Base-by-base conservation (phyloP, 768 basidiomycete species). In the Mycena vulgaris region DNA sequence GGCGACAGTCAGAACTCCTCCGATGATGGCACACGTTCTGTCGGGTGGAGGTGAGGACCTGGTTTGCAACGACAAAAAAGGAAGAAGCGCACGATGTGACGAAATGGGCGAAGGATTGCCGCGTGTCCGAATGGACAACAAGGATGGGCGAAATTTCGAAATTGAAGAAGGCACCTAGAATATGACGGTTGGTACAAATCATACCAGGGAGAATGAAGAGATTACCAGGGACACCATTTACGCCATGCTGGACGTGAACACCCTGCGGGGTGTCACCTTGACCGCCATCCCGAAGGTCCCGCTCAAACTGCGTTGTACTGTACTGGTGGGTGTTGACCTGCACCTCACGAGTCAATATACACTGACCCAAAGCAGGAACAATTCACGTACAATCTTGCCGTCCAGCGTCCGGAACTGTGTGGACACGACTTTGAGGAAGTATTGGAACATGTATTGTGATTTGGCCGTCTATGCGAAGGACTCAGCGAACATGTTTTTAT, bases 391-490 rank as follows among this genome's bases (percentile, higher is more conserved):
- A 13, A 82, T 78, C 74, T 92, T 88, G 33, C 91, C 93, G 69
- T 93, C 89, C 30, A 97, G 84, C n/a, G 92, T 93, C 70, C 90
- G 88, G 84, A 98, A 98, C 78, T 93, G 93, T 2, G 97, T 99
- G 9, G 96, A 95, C 45, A 99, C 98, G 51, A 99, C 97, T 82
- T 99, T 99, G 77, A 99, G 87, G 90, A 98, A 99, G 82, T 99
- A 97, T 78, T 99, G 96, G 89, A 96, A 98, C 95, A 98, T 96
- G 80, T 95, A 97, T 74, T 95, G 89, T 28, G 91, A 81, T 77
- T 93, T 93, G 73, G 81, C 83, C 1, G 95, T 96, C 92, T 94
- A 66, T 2, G 30, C 49, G 68, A 49, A 45, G 45, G 33, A 47
- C 33, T 52, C 23, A 70, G 62, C 69, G 48, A 52, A 60, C 10